Percentiles rank a stretch among this genome's conserved stretches.
These are phyloP conservation scores for Yamadazyma akitaensis DNA, from an alignment of 805 yeast genomes.

Conservation along the genomic window DNA sequence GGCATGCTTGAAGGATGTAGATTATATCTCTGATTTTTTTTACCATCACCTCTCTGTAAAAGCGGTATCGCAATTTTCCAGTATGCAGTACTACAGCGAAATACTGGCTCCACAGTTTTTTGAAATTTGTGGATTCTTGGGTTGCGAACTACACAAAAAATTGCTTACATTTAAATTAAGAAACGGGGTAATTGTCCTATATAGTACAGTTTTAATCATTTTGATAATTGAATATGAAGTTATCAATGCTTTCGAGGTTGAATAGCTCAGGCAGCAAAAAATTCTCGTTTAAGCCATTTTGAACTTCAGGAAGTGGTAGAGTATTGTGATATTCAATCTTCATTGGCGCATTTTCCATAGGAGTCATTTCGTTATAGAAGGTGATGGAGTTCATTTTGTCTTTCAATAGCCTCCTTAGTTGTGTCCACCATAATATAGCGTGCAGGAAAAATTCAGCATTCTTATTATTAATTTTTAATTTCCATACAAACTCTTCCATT, in stretches of 20 bases:
- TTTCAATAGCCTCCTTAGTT: constrained; percentile 1
- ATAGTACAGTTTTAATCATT: constrained; percentile 4
- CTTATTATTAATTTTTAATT: constrained; percentile 12
- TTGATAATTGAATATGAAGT: constrained; percentile 6
- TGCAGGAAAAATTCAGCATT: constrained; percentile 13
- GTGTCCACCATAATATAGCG: constrained; percentile 11
- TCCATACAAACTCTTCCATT: constrained; percentile 13
- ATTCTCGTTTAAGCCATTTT: background rate
- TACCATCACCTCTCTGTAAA: background rate
- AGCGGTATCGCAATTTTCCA: background rate
- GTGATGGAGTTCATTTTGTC: background rate
- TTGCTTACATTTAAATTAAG: background rate
- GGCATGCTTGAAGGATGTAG: background rate
- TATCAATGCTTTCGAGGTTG: constrained; percentile 8
- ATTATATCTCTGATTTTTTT: background rate
- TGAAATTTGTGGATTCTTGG: background rate
- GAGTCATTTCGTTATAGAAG: constrained; percentile 3
- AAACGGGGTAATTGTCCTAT: background rate
- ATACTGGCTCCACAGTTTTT: constrained; percentile 1
- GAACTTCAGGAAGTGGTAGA: background rate
- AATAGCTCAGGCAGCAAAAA: constrained; percentile 9
- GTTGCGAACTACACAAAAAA: background rate
- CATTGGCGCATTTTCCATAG: background rate
- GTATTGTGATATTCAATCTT: background rate
- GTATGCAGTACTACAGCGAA: background rate